phyloP scores from a whole-genome alignment of 148 eudicot genomes.

The Vaccinium vitisidaea region DNA sequence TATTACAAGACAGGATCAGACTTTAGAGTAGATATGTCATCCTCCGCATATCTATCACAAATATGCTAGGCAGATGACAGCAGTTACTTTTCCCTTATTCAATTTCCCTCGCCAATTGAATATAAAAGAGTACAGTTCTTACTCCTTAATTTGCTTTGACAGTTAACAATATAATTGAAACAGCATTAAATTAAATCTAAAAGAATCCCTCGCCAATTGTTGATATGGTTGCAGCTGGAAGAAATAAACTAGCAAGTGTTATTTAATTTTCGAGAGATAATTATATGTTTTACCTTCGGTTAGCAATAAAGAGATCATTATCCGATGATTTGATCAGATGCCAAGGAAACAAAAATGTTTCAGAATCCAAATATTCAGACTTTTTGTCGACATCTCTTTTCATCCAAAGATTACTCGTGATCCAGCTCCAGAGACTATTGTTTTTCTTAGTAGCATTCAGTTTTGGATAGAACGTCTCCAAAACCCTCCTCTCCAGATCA shows the following conservation, averaged over 20 bases:
- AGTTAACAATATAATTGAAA: background rate
- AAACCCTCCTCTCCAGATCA: conserved; percentile 70
- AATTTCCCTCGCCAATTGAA: background rate
- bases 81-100: background rate
- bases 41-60: background rate
- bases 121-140: background rate
- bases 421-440: conserved; percentile 63
- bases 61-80: background rate
- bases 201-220: background rate
- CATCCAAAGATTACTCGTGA: conserved; percentile 52
- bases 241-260: background rate
- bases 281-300: conserved; percentile 54
- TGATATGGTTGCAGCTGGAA: background rate
- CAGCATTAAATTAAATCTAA: background rate
- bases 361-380: conserved; percentile 47
- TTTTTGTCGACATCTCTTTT: conserved; percentile 25
- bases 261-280: background rate
- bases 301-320: conserved; percentile 46
- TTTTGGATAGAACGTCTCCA: conserved; percentile 70
- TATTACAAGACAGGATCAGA: background rate
- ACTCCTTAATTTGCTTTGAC: background rate
- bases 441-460: conserved; percentile 33
- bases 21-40: background rate
- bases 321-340: conserved; percentile 64
- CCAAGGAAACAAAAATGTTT: conserved; percentile 75